These are phyloP conservation scores for Thelephora ganbajun DNA, from an alignment of 768 basidiomycete species.

Conservation along the genomic window DNA sequence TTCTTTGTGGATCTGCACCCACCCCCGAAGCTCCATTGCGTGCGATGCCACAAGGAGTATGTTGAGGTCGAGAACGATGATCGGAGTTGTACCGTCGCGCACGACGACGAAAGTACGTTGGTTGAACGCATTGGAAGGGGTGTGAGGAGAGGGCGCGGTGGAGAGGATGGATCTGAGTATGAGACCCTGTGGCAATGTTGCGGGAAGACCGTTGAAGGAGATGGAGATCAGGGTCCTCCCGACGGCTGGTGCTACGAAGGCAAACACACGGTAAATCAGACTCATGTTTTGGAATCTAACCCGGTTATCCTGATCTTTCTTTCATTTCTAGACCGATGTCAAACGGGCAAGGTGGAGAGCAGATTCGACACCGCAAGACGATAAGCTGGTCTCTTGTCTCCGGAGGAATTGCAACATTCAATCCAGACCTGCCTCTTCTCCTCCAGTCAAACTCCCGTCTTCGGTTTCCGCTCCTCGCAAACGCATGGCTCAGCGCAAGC, in stretches of 20 bases:
- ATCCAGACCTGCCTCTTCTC: slow-evolving; percentile 11
- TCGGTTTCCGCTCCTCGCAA: no score
- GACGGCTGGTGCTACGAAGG: slow-evolving; percentile 85
- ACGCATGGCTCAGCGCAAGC: not conserved
- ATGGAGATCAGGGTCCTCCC: slow-evolving; percentile 71
- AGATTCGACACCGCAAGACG: slow-evolving; percentile 53
- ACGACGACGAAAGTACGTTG: slow-evolving; percentile 71
- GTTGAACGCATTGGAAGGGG: slow-evolving; percentile 41
- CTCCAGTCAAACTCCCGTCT: slow-evolving; percentile 13
- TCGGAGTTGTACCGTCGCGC: slow-evolving; percentile 50
- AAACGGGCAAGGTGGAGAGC: slow-evolving; percentile 71
- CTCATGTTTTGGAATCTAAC: not conserved
- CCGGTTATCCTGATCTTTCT: slow-evolving; percentile 1
- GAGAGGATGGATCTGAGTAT: slow-evolving; percentile 21
- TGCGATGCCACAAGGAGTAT: slow-evolving; percentile 58
- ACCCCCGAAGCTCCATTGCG: slow-evolving; percentile 59
- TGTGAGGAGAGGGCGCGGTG: slow-evolving; percentile 13
- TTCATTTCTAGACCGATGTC: slow-evolving; percentile 37
- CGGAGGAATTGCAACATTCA: slow-evolving; percentile 35
- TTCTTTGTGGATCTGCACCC: slow-evolving; percentile 54
- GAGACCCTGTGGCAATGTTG: slow-evolving; percentile 66
- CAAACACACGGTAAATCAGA: slow-evolving; percentile 48
- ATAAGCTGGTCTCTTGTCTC: slow-evolving; percentile 54
- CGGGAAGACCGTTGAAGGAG: slow-evolving; percentile 54
- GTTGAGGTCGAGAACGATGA: slow-evolving; percentile 67